Percentiles rank a stretch among this genome's conserved stretches.
Evolutionary conservation across 192 early-diverging fungal species (phyloP).

Genomic region (Coemansia sp.): DNA sequence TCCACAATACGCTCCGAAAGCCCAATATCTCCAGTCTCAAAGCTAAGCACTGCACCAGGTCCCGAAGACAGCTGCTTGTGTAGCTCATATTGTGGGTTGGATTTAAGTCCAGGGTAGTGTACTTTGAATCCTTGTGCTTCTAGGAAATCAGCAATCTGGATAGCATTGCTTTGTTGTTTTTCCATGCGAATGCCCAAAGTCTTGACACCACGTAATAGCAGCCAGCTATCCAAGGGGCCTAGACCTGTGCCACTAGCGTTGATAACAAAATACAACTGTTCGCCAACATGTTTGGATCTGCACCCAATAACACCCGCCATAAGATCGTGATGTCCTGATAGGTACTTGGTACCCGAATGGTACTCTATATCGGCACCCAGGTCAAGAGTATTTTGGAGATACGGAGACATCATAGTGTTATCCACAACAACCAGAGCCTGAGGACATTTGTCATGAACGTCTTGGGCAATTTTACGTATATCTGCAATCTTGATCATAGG

Average conservation of each 20-base stretch:
- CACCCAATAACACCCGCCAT: slow-evolving; percentile 97
- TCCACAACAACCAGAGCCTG: slow-evolving; percentile 89
- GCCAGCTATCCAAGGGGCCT: slow-evolving; percentile 89
- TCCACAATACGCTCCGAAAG: slow-evolving; percentile 80
- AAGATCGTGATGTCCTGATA: slow-evolving; percentile 95
- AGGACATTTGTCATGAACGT: slow-evolving; percentile 73
- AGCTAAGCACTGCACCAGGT: slow-evolving; percentile 91
- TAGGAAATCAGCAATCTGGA: slow-evolving; percentile 76
- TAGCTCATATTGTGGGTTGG: slow-evolving; percentile 80
- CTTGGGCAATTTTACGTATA: slow-evolving; percentile 68
- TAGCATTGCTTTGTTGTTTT: slow-evolving; percentile 81
- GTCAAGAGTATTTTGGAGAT: slow-evolving; percentile 82
- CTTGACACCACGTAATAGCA: slow-evolving; percentile 91
- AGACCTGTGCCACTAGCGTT: slow-evolving; percentile 91
- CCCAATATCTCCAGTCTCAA: slow-evolving; percentile 84
- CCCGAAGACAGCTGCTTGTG: slow-evolving; percentile 76
- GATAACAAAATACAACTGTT: slow-evolving; percentile 89
- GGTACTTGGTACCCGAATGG: slow-evolving; percentile 97
- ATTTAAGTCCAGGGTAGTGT: slow-evolving; percentile 80
- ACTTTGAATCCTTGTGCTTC: slow-evolving; percentile 80
- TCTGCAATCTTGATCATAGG: slow-evolving; percentile 94
- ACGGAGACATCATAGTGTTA: slow-evolving; percentile 99
- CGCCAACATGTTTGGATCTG: slow-evolving; percentile 63
- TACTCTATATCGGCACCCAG: slow-evolving; percentile 92
- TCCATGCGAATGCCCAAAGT: slow-evolving; percentile 97